These are phyloP conservation scores for Boletus smithii DNA, from an alignment of 1,284 basidiomycete species.

Conservation along the genomic window DNA sequence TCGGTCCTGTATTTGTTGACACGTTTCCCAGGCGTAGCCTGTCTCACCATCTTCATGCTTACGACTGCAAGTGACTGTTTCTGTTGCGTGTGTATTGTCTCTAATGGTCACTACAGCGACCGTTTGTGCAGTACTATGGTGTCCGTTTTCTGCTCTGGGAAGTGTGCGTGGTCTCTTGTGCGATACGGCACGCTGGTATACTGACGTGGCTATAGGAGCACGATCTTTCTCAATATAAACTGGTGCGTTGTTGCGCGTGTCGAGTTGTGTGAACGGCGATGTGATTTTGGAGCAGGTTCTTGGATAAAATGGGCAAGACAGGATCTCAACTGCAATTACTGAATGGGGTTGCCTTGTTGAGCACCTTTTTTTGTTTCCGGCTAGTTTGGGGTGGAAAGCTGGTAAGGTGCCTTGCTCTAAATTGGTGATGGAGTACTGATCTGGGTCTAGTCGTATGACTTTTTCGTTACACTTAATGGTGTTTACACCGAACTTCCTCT, in stretches of 20 bases:
- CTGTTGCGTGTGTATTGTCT: not conserved
- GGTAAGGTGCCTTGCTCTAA: slow-evolving; percentile 37
- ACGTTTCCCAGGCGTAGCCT: slow-evolving; percentile 46
- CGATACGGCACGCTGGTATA: slow-evolving; percentile 2
- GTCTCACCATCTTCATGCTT: slow-evolving; percentile 55
- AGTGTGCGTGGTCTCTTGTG: slow-evolving; percentile 41
- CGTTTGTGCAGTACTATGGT: slow-evolving; percentile 71
- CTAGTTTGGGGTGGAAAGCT: slow-evolving; percentile 63
- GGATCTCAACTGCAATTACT: slow-evolving; percentile 62
- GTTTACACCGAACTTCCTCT: slow-evolving; percentile 49
- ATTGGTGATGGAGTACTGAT: slow-evolving; percentile 7
- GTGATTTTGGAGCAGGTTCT: slow-evolving; percentile 45
- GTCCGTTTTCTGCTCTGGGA: slow-evolving; percentile 75
- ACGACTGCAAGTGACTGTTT: slow-evolving; percentile 50
- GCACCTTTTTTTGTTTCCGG: slow-evolving; percentile 59
- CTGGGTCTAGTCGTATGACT: slow-evolving; percentile 53
- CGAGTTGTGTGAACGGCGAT: not conserved
- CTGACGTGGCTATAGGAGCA: slow-evolving; percentile 48
- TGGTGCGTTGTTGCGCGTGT: slow-evolving; percentile 43
- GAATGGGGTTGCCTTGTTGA: slow-evolving; percentile 63
- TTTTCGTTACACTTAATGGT: slow-evolving; percentile 51
- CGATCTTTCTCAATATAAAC: slow-evolving; percentile 74
- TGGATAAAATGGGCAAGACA: slow-evolving; percentile 70
- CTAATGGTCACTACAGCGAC: slow-evolving; percentile 45
- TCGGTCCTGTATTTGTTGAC: not conserved